Conservation (phyloP, 129 eudicot genomes). For the Pittosporum tobira region DNA sequence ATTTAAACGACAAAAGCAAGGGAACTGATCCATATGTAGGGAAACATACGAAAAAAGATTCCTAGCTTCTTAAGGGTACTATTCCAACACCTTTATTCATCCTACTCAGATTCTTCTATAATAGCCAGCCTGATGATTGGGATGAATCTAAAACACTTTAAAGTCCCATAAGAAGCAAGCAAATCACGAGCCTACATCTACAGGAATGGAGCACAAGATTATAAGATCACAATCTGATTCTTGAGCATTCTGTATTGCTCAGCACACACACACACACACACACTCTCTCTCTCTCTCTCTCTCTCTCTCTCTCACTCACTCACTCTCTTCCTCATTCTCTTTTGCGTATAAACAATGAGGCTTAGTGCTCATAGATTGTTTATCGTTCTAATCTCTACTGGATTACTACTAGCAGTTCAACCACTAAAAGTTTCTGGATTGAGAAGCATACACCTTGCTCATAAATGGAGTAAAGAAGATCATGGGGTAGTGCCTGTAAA, state of each 20-base stretch:
- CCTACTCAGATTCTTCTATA: conserved; percentile 59
- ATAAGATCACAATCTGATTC: conserved; percentile 22
- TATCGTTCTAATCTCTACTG: conserved; percentile 43
- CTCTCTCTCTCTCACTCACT: conserved; percentile 13
- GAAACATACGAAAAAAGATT: conserved; percentile 51
- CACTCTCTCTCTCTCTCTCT: too few species aligned
- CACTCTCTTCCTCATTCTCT: conserved; percentile 14
- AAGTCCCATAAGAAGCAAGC: conserved; percentile 22
- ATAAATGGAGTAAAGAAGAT: conserved; percentile 20
- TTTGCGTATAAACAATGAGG: conserved; percentile 38
- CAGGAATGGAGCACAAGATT: conserved; percentile 29
- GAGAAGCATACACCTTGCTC: conserved; percentile 28
- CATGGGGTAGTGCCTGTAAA: conserved; percentile 3
- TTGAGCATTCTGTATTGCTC: conserved; percentile 21
- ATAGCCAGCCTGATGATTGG: conserved; percentile 69
- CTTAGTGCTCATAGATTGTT: conserved; percentile 28
- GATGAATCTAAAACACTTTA: conserved; percentile 56
- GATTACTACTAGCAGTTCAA: conserved; percentile 33
- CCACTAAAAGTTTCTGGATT: conserved; percentile 35
- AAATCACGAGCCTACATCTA: conserved; percentile 16
- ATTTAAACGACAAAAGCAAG: conserved; percentile 37
- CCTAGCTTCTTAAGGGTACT: conserved; percentile 79
- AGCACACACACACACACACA: conserved; percentile 13
- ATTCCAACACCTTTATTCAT: conserved; percentile 57
- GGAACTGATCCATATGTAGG: conserved; percentile 32